Conservation (phyloP, 805 yeast species). For the Komagataella phaffii region DNA sequence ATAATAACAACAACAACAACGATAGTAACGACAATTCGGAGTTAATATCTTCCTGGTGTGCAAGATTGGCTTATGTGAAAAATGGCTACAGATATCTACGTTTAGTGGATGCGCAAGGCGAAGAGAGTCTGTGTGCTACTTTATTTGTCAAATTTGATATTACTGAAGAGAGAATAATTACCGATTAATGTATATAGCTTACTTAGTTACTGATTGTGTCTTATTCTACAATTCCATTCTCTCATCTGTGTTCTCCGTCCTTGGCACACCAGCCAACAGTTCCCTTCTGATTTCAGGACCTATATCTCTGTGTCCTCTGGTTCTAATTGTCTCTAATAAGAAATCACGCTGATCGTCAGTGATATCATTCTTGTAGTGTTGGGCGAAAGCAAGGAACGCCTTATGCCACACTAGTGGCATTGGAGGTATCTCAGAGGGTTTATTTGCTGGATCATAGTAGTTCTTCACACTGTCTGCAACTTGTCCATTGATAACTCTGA, state of each 20-base stretch:
- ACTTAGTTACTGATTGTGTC: background rate
- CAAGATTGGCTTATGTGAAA: constrained; percentile 48
- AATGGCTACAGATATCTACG: constrained; percentile 79
- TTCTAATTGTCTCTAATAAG: constrained; percentile 79
- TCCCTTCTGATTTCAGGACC: constrained; percentile 95
- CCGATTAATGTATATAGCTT: background rate
- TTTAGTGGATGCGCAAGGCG: constrained; percentile 67
- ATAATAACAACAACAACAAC: constrained; percentile 4
- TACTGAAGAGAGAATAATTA: background rate
- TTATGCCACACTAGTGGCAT: constrained; percentile 97
- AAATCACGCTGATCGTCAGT: constrained; percentile 98
- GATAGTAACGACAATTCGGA: constrained; percentile 7
- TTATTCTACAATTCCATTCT: background rate
- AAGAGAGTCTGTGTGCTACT: constrained; percentile 45
- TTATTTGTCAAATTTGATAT: constrained; percentile 24
- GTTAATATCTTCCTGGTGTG: constrained; percentile 44
- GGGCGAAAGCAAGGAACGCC: constrained; percentile 88
- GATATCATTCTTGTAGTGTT: constrained; percentile 90
- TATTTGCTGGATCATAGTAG: constrained; percentile 16
- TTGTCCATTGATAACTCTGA: constrained; percentile 47
- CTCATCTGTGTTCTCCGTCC: constrained; percentile 15
- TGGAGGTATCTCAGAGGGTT: constrained; percentile 31
- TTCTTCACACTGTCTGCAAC: constrained; percentile 12
- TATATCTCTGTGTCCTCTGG: constrained; percentile 76
- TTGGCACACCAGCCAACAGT: constrained; percentile 70